A percentile compares a stretch with the other conserved stretches of the same genome.
Conservation (phyloP, 352 stramenopile species). For the Phytophthora agathidicida region DNA sequence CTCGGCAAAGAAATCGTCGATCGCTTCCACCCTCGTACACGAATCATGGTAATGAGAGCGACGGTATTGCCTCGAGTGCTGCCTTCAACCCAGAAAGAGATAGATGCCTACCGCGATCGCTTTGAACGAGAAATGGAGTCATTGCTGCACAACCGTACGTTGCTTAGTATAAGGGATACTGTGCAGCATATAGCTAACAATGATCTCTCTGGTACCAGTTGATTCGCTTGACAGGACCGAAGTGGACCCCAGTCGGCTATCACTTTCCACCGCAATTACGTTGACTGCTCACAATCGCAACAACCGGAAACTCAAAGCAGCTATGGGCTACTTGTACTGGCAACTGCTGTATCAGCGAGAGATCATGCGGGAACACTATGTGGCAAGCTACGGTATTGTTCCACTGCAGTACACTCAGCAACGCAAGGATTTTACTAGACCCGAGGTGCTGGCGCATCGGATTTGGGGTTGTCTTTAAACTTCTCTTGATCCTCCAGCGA, state of each 20-base stretch:
- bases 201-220: constrained; percentile 16
- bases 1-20: constrained; percentile 26
- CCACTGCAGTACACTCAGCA: constrained; percentile 40
- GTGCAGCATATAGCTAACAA: neutral
- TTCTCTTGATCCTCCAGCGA: neutral
- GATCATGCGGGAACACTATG: constrained; percentile 46
- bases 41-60: constrained; percentile 63
- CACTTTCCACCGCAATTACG: constrained; percentile 62
- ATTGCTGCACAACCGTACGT: constrained; percentile 47
- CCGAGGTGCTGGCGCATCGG: constrained; percentile 13
- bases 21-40: constrained; percentile 32
- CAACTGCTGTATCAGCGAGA: constrained; percentile 44
- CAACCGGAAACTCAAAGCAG: constrained; percentile 65
- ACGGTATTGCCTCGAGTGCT: constrained; percentile 73
- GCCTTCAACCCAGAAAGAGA: constrained; percentile 51
- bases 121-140: constrained; percentile 50
- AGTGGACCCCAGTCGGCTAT: constrained; percentile 59
- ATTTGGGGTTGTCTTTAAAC: neutral
- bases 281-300: constrained; percentile 74
- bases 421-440: constrained; percentile 14
- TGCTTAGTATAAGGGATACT: neutral
- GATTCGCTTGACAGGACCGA: constrained; percentile 37
- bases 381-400: constrained; percentile 53
- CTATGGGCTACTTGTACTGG: constrained; percentile 60
- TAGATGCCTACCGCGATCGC: constrained; percentile 48